These are phyloP conservation scores for Withania somnifera DNA, from an alignment of 305 asterid genomes.

Conservation along the genomic window DNA sequence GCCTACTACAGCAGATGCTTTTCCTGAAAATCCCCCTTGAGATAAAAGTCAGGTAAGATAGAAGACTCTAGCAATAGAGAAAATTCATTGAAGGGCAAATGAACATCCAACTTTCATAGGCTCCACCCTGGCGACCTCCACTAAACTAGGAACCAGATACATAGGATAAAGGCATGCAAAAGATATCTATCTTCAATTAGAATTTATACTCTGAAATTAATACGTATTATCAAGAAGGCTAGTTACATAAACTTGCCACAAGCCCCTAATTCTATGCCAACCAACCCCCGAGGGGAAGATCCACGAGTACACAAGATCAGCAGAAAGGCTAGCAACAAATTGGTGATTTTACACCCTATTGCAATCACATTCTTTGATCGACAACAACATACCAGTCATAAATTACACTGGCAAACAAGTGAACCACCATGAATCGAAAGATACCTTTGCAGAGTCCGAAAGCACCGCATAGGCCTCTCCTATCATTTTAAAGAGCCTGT, in stretches of 20 bases:
- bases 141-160: not conserved
- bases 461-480: slow-evolving; percentile 98
- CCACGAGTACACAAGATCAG: not conserved
- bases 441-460: slow-evolving; percentile 84
- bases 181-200: not conserved
- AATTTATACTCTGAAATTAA: not conserved
- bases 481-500: slow-evolving; percentile 83
- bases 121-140: not conserved
- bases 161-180: not conserved
- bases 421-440: not conserved
- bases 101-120: not conserved
- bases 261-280: not conserved
- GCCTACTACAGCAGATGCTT: not conserved
- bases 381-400: not conserved
- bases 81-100: not conserved
- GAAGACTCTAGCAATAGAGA: not conserved
- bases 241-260: not conserved
- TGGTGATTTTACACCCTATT: not conserved
- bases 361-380: not conserved
- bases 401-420: not conserved
- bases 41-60: not conserved
- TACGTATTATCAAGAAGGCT: not conserved
- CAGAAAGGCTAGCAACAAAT: not conserved
- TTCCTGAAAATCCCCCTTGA: not conserved
- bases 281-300: not conserved